Percentiles rank a stretch among this genome's conserved stretches.
These are phyloP conservation scores for maize (Zea mays) DNA, from an alignment of 176 grass and related monocot genomes.

Conservation along the genomic window Zm-B73-REFERENCE-NAM-5.0 NC_050098.1:127699001-127699500, in stretches of 20 bases:
- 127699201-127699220: constrained; percentile 45
- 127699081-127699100: constrained; percentile 15
- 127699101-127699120: constrained; percentile 30
- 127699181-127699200: constrained; percentile 14
- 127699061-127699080: no score
- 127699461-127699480: constrained; percentile 54
- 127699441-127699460: constrained; percentile 76
- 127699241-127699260: not conserved
- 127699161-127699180: not conserved
- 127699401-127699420: not conserved
- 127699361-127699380: not conserved
- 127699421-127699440: constrained; percentile 70
- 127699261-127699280: no score
- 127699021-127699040: no score
- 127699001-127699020: no score
- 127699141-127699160: not conserved
- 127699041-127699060: no score
- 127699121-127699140: not conserved
- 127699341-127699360: constrained; percentile 47
- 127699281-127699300: constrained; percentile 32
- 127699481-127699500: not conserved
- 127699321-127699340: constrained; percentile 32
- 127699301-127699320: constrained; percentile 16
- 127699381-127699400: constrained; percentile 16
- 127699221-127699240: constrained; percentile 8